Base-by-base conservation (phyloP, 2,329 filamentous ascomycete genomes). In the Sporothrix euskadiensis region DNA sequence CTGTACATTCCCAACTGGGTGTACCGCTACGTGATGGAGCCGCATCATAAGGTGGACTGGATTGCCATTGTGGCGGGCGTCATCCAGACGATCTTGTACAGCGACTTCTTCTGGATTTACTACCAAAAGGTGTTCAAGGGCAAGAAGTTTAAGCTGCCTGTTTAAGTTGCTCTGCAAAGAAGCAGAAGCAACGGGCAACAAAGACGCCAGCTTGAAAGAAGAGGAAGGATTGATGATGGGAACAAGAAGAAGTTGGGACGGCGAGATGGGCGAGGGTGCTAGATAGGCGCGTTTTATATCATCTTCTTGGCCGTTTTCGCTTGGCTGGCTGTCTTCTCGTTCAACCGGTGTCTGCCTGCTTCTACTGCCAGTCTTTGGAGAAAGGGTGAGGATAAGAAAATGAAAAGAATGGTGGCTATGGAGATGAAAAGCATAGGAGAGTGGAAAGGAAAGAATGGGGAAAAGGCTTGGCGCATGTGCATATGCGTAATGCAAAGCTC, bases 91-190 rank as follows among this genome's bases (percentile, higher is more conserved):
- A 84, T 99, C 68, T 86, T 99, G 74, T 99, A 99, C 85, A 97
- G 94, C 76, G 96, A 99, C 85, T 99, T 99, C 86, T 99, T 99
- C 88, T 99, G 94, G 88, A 95, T 99, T 80, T 99, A 99, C 86
- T 99, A 98, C 85, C 97, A 92, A 74, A 98, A 98, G 90, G 91
- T 95, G 66, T 85, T 94, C 83, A 93, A 94, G 85, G 92, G 92
- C 78, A 92, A 93, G 87, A 94, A 93, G 85, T 95, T 95, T 82
- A 93, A 94, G 82, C 86, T 95, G 74, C 92, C 92, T 1, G 93
- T 95, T 77, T 95, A 89, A 86, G 63, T n/a, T 7, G 7, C 22
- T 12, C 7, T 26, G 26, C 26, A 26, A 26, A 26, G 26, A 26
- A 2, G 44, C 19, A 30, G 22, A 30, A 2, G 39, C 5, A 30